Evolutionary conservation across 2,329 filamentous ascomycete species (phyloP).

Genomic region (Clonostachys byssicola): DNA sequence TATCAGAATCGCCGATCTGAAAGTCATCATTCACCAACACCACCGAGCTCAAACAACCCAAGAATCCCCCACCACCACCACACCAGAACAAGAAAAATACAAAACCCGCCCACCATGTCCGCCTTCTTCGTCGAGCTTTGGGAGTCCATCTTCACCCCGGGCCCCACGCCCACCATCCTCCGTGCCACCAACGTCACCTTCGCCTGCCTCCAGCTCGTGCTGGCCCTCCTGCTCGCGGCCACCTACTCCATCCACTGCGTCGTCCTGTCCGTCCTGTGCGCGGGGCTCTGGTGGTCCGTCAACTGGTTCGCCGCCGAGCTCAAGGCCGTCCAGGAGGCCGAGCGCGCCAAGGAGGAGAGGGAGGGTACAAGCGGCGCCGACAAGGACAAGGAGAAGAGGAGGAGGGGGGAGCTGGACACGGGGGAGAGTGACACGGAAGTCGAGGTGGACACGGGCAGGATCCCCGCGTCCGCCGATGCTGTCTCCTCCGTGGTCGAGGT

Average conservation of each 20-base stretch:
- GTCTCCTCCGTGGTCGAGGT: slow-evolving; percentile 32
- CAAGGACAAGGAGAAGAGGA: slow-evolving; percentile 22
- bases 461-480: slow-evolving; percentile 6
- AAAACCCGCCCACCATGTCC: slow-evolving; percentile 38
- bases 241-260: slow-evolving; percentile 89
- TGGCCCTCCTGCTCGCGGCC: slow-evolving; percentile 69
- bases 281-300: slow-evolving; percentile 84
- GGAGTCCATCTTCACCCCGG: slow-evolving; percentile 90
- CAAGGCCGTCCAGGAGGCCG: slow-evolving; percentile 34
- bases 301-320: slow-evolving; percentile 90
- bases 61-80: no score
- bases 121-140: slow-evolving; percentile 72
- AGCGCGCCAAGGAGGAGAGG: slow-evolving; percentile 27
- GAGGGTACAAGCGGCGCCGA: slow-evolving; percentile 16
- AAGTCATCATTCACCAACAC: background rate
- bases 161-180: slow-evolving; percentile 82
- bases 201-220: slow-evolving; percentile 74
- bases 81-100: background rate
- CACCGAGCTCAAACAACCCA: background rate
- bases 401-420: slow-evolving; percentile 13
- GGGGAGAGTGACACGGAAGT: slow-evolving; percentile 39
- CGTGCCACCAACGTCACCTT: slow-evolving; percentile 89
- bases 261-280: slow-evolving; percentile 74
- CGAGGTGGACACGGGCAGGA: slow-evolving; percentile 15
- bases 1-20: no score